A percentile compares a stretch with the other conserved stretches of the same genome.
Conservation (phyloP, 208 protist genomes). For the Angomonas ambiguus region DNA sequence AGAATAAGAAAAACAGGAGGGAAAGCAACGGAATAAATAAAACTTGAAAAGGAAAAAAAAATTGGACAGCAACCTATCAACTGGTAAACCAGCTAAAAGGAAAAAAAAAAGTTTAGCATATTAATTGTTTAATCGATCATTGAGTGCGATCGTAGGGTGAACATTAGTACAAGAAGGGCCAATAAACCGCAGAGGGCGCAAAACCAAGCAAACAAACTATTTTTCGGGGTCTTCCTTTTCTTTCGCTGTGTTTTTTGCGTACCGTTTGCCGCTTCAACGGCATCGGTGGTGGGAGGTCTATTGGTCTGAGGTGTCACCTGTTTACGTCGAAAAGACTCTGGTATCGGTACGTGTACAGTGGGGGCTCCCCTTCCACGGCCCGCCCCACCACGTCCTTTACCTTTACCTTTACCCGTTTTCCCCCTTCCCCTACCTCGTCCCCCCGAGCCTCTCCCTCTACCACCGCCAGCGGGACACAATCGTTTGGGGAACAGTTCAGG, state of each 20-base stretch:
- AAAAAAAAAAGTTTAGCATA: too few relatives aligned
- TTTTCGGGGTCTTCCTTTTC: background rate
- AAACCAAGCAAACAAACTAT: background rate
- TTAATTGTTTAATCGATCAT: background rate
- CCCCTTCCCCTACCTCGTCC: slow-evolving; percentile 24
- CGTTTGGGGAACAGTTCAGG: slow-evolving; percentile 47
- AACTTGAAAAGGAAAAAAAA: background rate
- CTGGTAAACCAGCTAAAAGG: background rate
- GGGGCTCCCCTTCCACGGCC: slow-evolving; percentile 4
- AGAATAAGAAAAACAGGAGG: background rate
- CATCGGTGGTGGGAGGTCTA: background rate
- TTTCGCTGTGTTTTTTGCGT: background rate
- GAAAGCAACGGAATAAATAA: background rate
- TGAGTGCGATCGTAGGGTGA: background rate
- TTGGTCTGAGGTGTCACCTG: too few relatives aligned
- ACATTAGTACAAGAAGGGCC: background rate
- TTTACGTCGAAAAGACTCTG: background rate
- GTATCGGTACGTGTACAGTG: background rate
- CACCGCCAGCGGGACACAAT: slow-evolving; percentile 23
- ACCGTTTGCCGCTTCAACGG: background rate
- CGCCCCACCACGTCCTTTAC: background rate
- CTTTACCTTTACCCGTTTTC: slow-evolving; percentile 17
- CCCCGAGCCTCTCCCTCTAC: slow-evolving; percentile 16
- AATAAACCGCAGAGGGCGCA: background rate
- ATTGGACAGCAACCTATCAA: background rate